Evolutionary conservation across 495 filamentous ascomycete species (phyloP), one percentile per base, ranked within the genome.

Genomic region (Aspergillus hancockii): DNA sequence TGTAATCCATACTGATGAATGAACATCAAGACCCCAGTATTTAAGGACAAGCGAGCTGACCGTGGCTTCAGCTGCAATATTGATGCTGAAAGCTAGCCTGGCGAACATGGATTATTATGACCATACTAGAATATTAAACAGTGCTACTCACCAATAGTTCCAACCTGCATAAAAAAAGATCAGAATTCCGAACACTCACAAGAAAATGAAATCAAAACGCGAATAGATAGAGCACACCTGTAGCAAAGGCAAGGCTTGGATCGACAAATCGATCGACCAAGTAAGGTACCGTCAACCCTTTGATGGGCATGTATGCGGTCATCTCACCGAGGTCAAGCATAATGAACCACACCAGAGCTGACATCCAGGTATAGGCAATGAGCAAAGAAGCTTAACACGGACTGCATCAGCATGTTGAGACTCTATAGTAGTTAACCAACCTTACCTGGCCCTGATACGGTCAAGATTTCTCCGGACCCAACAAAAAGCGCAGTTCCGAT

Each of bases 401-500:
- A 46, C 25, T 43, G 16, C 23, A 13, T 25, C 28, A 25, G 6
- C 19, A 13, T 49, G 12, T 4, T 22, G 10, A 18, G 9, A 4
- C 43, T 3, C 23, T 21, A 2, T 5, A 23, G 19, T n/a, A 13
- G 2, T 47, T 9, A 1, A 19, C 18, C 23, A 25, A 34, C 75
- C 36, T 81, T 82, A 23, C 85, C 78, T 47, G 88, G 88, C 25
- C 88, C 88, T 60, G 85, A 78, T 28, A 74, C 80, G 16, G 82
- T 77, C 54, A 91, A 80, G 12, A 85, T 82, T 45, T 72, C 73
- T 30, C 88, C 88, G 54, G 84, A 87, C 55, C 89, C 88, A 23
- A 91, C 74, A 75, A 92, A 92, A 40, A 92, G 76, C 49, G 88
- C 89, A 4, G 88, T 92, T 14, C 88, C 89, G 63, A 92, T 88